Conservation (phyloP, 2,329 filamentous ascomycete species). For the Ambrosiella xylebori region DNA sequence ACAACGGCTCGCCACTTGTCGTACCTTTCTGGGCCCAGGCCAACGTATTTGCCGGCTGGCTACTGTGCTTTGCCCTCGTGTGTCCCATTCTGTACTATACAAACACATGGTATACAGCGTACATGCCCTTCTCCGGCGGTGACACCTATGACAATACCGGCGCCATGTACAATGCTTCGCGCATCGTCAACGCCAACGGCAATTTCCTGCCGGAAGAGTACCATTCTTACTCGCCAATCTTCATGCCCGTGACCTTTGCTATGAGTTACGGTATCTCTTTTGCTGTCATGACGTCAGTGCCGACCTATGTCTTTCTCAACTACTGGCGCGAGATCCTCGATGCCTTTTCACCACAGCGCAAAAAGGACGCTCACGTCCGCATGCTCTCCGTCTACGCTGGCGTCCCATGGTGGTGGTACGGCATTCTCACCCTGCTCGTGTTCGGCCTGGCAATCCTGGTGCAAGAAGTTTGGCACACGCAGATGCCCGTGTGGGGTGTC, state of each 20-base stretch:
- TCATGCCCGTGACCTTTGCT: conserved; percentile 36
- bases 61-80: conserved; percentile 36
- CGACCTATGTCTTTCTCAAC: conserved; percentile 34
- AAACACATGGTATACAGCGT: conserved; percentile 38
- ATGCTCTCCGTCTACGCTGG: conserved; percentile 39
- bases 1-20: conserved; percentile 30
- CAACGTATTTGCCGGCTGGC: conserved; percentile 34
- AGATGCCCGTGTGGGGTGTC: conserved; percentile 27
- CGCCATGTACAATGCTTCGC: conserved; percentile 37
- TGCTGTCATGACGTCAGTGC: conserved; percentile 33
- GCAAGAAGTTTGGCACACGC: conserved; percentile 21
- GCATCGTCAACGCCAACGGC: conserved; percentile 36
- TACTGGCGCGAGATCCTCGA: conserved; percentile 31
- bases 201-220: conserved; percentile 44
- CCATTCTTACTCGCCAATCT: conserved; percentile 38
- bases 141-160: conserved; percentile 46
- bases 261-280: conserved; percentile 40
- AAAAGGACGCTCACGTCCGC: conserved; percentile 30
- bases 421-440: conserved; percentile 26
- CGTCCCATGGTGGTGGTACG: conserved; percentile 41
- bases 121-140: conserved; percentile 41
- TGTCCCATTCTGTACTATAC: conserved; percentile 40
- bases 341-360: conserved; percentile 18
- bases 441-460: conserved; percentile 27
- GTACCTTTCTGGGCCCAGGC: conserved; percentile 38